Base-by-base conservation (phyloP, 108 stramenopile genomes). In the Nitzschia sp. region DNA sequence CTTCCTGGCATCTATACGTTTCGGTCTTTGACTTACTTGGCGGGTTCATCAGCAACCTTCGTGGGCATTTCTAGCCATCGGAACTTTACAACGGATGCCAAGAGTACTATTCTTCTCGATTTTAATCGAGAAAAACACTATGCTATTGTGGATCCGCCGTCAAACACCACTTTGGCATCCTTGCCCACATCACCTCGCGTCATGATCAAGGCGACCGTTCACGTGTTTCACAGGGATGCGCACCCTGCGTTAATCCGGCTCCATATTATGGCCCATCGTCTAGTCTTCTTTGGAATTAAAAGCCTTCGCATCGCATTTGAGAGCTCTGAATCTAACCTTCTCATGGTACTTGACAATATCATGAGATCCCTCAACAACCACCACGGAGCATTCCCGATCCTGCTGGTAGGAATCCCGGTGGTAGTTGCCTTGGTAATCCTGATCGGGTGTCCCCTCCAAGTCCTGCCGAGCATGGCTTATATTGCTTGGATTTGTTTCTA, bases 71-170 rank as follows among this genome's bases (percentile, higher is more conserved):
- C 46, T 1, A 65, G 64, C 25, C 45, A 30, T 18, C 47, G 28
- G 17, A 65, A 65, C 46, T 65, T 47, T 49, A 65, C 64, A 2
- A 65, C 64, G 0, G 1, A 51, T 2, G 31, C 17, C 6, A 27
- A 32, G 17, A 48, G 25, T n/a, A 32, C 64, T 25, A 49, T 65
- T 27, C 27, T 65, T 6, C 31, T 65, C 30, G 64, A 65, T 46
- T 65, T 65, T 32, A 29, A 65, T 32, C 45, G 64, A 65, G 64
- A 65, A n/a, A 3, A 48, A 47, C 64, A 65, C n/a, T 65, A 48
- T 19, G 64, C 46, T 1, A 11, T 31, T 2, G 4, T 63, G 42
- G 6, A 23, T 63, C 3, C 24, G 3, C 9, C 38, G 13, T 42
- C 62, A 2, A 45, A 63, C 3, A 8, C 3, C 23, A 45, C 2